Evolutionary conservation across 2,329 filamentous ascomycete genomes (phyloP).

Genomic region (Penicillium sp.): DNA sequence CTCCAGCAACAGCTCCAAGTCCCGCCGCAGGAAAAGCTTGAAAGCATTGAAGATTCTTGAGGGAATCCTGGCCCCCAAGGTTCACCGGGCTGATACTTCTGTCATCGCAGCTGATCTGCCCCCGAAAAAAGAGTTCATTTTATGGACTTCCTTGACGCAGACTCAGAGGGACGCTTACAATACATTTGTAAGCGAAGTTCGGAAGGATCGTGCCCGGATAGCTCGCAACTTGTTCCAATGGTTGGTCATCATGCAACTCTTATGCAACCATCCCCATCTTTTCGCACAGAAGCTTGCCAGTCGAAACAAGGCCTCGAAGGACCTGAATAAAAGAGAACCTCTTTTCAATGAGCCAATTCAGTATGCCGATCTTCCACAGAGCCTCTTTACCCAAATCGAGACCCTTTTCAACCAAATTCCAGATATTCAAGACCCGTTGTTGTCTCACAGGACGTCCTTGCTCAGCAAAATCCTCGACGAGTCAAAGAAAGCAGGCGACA

Average conservation of each 20-base stretch:
- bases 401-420: constrained; percentile 30
- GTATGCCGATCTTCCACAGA: constrained; percentile 37
- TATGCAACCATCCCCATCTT: constrained; percentile 59
- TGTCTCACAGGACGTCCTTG: constrained; percentile 68
- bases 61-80: constrained; percentile 69
- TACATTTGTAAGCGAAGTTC: constrained; percentile 48
- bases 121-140: constrained; percentile 75
- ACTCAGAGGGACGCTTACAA: constrained; percentile 65
- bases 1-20: constrained; percentile 58
- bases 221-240: constrained; percentile 53
- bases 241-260: constrained; percentile 52
- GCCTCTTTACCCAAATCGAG: constrained; percentile 34
- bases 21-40: constrained; percentile 58
- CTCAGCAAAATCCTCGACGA: constrained; percentile 68
- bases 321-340: constrained; percentile 14
- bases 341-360: constrained; percentile 35
- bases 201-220: constrained; percentile 30
- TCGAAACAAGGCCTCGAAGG: constrained; percentile 28
- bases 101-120: constrained; percentile 66
- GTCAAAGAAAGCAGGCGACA: constrained; percentile 62
- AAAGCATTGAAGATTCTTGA: constrained; percentile 70
- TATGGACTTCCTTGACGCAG: constrained; percentile 67
- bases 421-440: constrained; percentile 43
- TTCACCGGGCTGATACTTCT: constrained; percentile 70
- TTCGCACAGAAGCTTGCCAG: constrained; percentile 52